Evolutionary conservation across 2,329 filamentous ascomycete species (phyloP).

Genomic region (Elsinoe batatas): DNA sequence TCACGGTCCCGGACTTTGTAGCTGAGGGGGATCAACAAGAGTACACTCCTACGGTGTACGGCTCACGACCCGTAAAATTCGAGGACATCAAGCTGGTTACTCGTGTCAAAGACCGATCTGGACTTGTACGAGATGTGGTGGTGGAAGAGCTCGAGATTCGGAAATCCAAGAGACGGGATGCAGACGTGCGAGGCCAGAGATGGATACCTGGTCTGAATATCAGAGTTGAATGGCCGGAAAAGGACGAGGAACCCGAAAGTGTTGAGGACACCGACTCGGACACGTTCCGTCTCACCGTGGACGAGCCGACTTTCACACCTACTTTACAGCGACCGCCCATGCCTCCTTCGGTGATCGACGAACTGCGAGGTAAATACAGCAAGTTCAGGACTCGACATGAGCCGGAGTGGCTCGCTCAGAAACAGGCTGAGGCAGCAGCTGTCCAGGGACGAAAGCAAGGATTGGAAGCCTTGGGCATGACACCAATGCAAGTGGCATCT

Average conservation of each 20-base stretch:
- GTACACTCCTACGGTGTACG: constrained; percentile 2
- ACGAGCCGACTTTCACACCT: constrained; percentile 67
- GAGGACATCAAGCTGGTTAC: constrained; percentile 72
- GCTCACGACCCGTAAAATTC: constrained; percentile 48
- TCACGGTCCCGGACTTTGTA: constrained; percentile 34
- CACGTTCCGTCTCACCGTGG: constrained; percentile 66
- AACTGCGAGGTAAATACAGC: constrained; percentile 75
- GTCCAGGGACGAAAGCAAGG: constrained; percentile 36
- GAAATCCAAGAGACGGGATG: constrained; percentile 36
- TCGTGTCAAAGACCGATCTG: constrained; percentile 58
- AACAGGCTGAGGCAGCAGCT: constrained; percentile 47
- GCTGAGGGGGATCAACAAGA: constrained; percentile 25
- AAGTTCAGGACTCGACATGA: constrained; percentile 75
- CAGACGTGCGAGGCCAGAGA: constrained; percentile 34
- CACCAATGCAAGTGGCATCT: constrained; percentile 37
- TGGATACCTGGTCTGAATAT: constrained; percentile 62
- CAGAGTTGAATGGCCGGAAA: constrained; percentile 63
- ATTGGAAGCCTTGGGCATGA: constrained; percentile 33
- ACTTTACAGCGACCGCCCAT: constrained; percentile 68
- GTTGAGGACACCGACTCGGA: constrained; percentile 52
- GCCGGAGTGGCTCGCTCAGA: constrained; percentile 57
- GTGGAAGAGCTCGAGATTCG: constrained; percentile 56
- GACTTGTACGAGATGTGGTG: constrained; percentile 60
- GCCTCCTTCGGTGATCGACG: constrained; percentile 67
- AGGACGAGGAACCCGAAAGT: constrained; percentile 36